phyloP scores from a whole-genome alignment of 805 yeast genomes.

The Dipodascus geniculatus region DNA sequence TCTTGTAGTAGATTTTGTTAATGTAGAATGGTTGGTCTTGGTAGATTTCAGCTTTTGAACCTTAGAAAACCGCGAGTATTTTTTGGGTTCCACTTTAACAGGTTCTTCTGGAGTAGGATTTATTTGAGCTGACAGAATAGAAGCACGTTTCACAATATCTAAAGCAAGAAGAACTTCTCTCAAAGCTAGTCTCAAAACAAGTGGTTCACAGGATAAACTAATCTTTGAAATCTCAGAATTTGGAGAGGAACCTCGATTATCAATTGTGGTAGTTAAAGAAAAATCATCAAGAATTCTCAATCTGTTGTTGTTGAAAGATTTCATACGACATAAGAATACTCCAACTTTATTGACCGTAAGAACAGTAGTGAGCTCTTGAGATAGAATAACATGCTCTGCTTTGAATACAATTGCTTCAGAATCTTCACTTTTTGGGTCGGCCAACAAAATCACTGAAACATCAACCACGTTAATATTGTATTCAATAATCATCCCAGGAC shows the following conservation, averaged over 20 bases:
- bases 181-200: constrained; percentile 69
- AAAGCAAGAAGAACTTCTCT: constrained; percentile 78
- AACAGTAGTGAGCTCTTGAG: constrained; percentile 56
- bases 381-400: constrained; percentile 61
- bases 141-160: constrained; percentile 60
- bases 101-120: constrained; percentile 19
- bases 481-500: constrained; percentile 8
- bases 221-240: constrained; percentile 50
- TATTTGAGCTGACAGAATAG: constrained; percentile 28
- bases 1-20: not conserved
- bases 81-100: constrained; percentile 8
- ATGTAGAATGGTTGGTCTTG: not conserved
- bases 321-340: constrained; percentile 73
- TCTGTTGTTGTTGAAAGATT: constrained; percentile 44
- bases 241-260: constrained; percentile 52
- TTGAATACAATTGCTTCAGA: constrained; percentile 88
- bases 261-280: constrained; percentile 63
- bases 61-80: constrained; percentile 14
- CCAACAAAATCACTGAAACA: constrained; percentile 66
- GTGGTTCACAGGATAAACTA: constrained; percentile 64
- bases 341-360: constrained; percentile 71
- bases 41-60: constrained; percentile 11
- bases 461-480: constrained; percentile 55
- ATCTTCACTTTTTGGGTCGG: constrained; percentile 55
- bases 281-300: constrained; percentile 82